phyloP scores from a whole-genome alignment of 306 rosid species.

The Lathyrus aphaca region DNA sequence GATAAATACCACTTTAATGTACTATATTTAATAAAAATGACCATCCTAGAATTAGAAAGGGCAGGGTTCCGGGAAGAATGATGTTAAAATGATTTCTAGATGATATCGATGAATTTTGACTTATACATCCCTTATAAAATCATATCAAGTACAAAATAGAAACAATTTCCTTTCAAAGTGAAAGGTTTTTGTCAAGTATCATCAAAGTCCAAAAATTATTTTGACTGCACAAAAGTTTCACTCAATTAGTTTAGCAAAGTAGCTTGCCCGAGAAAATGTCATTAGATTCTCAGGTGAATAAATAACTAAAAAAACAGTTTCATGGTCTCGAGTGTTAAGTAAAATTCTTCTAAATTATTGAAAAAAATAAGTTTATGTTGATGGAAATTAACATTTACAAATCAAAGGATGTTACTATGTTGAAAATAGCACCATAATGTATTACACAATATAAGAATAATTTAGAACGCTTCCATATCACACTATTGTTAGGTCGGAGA shows the following conservation, averaged over 20 bases:
- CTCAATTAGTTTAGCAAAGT: constrained; percentile 7
- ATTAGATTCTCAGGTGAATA: too few species aligned
- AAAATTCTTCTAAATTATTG: background rate
- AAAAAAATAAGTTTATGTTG: background rate
- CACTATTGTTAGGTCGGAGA: background rate
- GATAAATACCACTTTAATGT: background rate
- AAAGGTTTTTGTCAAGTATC: background rate
- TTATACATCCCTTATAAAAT: background rate
- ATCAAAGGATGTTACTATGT: background rate
- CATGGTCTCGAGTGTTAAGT: constrained; percentile 22
- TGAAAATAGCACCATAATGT: constrained; percentile 7
- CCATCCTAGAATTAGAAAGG: constrained; percentile 6
- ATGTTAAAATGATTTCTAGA: constrained; percentile 11
- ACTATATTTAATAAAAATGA: constrained; percentile 1
- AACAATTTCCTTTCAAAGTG: constrained; percentile 1
- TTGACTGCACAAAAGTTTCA: constrained; percentile 16
- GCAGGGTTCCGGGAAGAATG: background rate
- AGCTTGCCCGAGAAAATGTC: too few species aligned
- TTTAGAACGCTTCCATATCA: background rate
- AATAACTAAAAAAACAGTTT: background rate
- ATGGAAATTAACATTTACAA: constrained; percentile 11
- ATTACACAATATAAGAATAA: constrained; percentile 20
- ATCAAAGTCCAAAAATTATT: constrained; percentile 12
- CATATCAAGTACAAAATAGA: constrained; percentile 12
- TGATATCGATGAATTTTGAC: background rate